Base-by-base conservation (phyloP, 2,329 filamentous ascomycete species). In the Aureobasidium uvarum region DNA sequence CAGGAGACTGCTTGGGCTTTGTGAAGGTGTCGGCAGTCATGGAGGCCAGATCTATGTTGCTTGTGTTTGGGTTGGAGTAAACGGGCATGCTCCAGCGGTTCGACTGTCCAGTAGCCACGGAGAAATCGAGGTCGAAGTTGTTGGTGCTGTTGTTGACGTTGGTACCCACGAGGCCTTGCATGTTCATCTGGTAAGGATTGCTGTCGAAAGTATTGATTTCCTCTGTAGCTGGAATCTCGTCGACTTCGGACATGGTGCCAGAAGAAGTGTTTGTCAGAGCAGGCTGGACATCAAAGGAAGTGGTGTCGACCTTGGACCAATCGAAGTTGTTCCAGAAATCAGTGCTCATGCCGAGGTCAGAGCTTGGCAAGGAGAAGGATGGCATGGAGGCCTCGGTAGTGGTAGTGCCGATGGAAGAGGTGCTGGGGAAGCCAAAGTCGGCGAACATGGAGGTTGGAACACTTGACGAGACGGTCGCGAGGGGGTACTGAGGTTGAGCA, bases 211-310 rank as follows among this genome's bases (percentile, higher is more conserved):
- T 69, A 63, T 70, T 73, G 11, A 71, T 54, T 20, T 77, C 75
- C 52, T 77, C 74, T 59, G 72, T 71, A 7, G 67, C 67, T n/a
- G 74, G 72, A 18, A 75, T 69, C 62, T 77, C 75, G 55, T 76
- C 75, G 38, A 76, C 69, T 54, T 77, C 75, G 20, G 75, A 77
- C 59, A 75, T 72, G 5, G 74, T 76, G n/a, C 73, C 74, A 23
- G 75, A 76, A 8, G 75, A 77, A n/a, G 74, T 73, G 48, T 74
- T 72, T 33, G 75, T 76, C 67, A 77, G 67, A 18, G 75, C 75
- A 59, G 75, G 75, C 67, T 77, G 75, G n/a, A 70, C 68, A 10
- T 65, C 64, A 14, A 68, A 60, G 11, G 54, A 59, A 28, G 59
- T 66, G 43, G 65, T 65, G 23, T 67, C 67, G 16, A 67, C 39